Base-by-base conservation (phyloP, 2,329 filamentous ascomycete species). In the Exutisphaerella laricina region DNA sequence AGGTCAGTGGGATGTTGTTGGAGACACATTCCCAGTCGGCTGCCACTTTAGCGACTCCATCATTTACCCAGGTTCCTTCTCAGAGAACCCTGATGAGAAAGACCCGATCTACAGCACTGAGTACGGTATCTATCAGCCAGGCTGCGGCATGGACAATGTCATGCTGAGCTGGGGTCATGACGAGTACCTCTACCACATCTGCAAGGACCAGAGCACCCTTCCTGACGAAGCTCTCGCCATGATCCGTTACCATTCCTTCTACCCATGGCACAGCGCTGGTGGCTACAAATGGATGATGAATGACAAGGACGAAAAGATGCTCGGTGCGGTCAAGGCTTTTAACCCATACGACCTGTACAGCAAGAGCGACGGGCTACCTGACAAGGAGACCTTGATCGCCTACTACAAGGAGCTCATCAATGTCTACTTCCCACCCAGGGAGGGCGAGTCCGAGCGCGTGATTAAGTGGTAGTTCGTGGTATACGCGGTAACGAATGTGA, bases 211-310 rank as follows among this genome's bases (percentile, higher is more conserved):
- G 72, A 83, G 78, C 36, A 83, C 72, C 0, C 74, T 95, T 31
- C 88, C 88, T 0, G 74, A 77, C 34, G 88, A 94, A 74, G 85
- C 84, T 0, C 75, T 95, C 8, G 88, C 88, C 48, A 94, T 95
- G 86, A 92, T 95, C 63, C 75, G 88, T 43, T 94, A 94, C 68
- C 88, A 95, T 69, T 87, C 82, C 4, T 94, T 94, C 69, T 95
- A 95, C 68, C 83, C 88, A 12, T 95, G 88, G 88, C 88, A 94
- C 68, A 79, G 75, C 48, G 82, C 84, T 64, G 83, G 82, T 41
- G 88, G 85, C 5, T 95, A 95, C 68, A 66, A 68, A 48, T 79
- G 87, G 66, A 77, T 94, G 65, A 94, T 94, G 88, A 77, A 83
- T 63, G 80, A 84, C 48, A 83, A 88, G 61, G 88, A 95, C 57